Base-by-base conservation (phyloP, 495 filamentous ascomycete genomes). In the Aspergillus coremiiformis region DNA sequence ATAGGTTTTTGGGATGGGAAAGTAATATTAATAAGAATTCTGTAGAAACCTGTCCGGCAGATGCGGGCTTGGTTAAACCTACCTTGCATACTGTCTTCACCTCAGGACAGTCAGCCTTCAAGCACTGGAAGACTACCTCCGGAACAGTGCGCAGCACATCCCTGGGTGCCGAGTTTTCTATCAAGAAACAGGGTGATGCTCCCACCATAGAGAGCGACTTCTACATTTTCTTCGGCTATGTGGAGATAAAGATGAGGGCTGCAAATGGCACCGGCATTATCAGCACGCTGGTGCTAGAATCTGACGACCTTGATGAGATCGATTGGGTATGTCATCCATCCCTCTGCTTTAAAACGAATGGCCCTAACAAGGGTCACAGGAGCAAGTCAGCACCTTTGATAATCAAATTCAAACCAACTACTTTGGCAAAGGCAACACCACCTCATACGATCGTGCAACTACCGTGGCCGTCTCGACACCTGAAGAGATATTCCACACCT, bases 261-360 rank as follows among this genome's bases (percentile, higher is more conserved):
- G 80, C 90, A 11, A 70, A 71, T 5, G 90, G 90, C 17, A 74
- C 71, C 8, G 90, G 90, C 47, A 84, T 95, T 55, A 80, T 94
- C 66, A 79, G 85, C 71, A 87, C 84, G 5, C 74, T 89, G 42
- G 87, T 96, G 9, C 66, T 96, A 42, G 81, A 92, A 62, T 96
- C 90, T 3, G 90, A 95, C 67, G 80, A 83, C 56, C 78, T 96
- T 11, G 93, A 98, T 66, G 93, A 98, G 72, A 87, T 98, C 60
- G 93, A 96, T 69, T 91, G 90, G 81, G 83, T 90, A 66, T 83
- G 85, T 32, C 2, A 19, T 41, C 10, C 11, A 19, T 15, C 37
- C 24, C 23, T 8, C 26, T 17, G 4, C 47, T 15, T 7, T 21
- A 22, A 17, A 23, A 10, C 10, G 3, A 15, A 35, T 10, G 11